A percentile compares a stretch with the other conserved stretches of the same genome.
phyloP scores from a whole-genome alignment of 2,329 filamentous ascomycete species.

The Teratosphaeria destructans region DNA sequence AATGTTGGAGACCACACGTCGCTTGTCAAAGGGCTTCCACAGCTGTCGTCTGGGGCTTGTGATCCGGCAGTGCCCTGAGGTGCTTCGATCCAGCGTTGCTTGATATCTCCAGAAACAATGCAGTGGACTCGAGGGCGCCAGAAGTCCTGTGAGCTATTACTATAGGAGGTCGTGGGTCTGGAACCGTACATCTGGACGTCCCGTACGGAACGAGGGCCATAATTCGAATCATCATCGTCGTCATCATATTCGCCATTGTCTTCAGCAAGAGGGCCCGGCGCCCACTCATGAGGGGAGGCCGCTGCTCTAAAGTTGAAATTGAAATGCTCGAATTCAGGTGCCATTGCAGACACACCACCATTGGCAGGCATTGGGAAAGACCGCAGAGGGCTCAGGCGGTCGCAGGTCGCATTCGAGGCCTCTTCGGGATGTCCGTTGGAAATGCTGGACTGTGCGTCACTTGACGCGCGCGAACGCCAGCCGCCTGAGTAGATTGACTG shows the following conservation, averaged over 20 bases:
- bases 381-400: not conserved
- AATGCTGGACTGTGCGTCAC: not conserved
- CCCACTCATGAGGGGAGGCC: not conserved
- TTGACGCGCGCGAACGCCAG: not conserved
- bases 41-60: not conserved
- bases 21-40: not conserved
- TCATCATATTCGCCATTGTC: not conserved
- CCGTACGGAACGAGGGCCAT: slow-evolving; percentile 7
- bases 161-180: not conserved
- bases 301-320: not conserved
- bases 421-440: not conserved
- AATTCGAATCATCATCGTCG: not conserved
- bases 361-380: not conserved
- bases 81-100: not conserved
- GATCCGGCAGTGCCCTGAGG: not conserved
- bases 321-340: not conserved
- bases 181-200: slow-evolving; percentile 17
- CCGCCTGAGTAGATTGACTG: not conserved
- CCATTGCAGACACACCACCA: not conserved
- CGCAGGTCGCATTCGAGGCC: not conserved
- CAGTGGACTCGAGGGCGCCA: not conserved
- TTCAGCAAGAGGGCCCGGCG: not conserved
- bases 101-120: not conserved
- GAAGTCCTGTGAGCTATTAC: not conserved
- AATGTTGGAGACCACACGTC: slow-evolving; percentile 22